Percentiles rank a stretch among this genome's conserved stretches.
These are phyloP conservation scores for Nannizzia gypsea DNA, from an alignment of 2,329 filamentous ascomycete genomes.

Conservation along the genomic window DNA sequence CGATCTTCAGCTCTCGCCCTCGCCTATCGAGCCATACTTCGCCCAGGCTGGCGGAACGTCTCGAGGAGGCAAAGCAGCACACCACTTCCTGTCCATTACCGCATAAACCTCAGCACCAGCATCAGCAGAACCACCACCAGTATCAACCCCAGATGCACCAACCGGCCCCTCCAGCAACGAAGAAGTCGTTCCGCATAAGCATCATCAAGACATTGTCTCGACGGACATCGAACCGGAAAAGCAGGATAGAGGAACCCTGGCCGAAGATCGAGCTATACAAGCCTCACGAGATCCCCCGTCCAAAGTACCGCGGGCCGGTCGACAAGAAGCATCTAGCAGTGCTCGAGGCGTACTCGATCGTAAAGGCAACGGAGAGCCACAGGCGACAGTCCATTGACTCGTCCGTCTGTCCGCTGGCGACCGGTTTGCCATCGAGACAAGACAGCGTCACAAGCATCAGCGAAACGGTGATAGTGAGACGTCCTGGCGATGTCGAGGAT, in stretches of 20 bases:
- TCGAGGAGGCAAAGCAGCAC: background rate
- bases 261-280: conserved; percentile 39
- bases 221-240: background rate
- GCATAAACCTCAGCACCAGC: too few species aligned
- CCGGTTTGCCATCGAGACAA: conserved; percentile 7
- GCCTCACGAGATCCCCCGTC: conserved; percentile 36
- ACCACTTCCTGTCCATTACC: background rate
- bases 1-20: conserved; percentile 12
- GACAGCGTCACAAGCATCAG: conserved; percentile 2
- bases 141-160: background rate
- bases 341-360: conserved; percentile 36
- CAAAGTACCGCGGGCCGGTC: conserved; percentile 39
- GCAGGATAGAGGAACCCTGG: conserved; percentile 20
- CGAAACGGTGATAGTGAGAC: background rate
- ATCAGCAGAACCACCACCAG: background rate
- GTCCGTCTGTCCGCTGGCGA: conserved; percentile 27
- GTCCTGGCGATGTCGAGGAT: background rate
- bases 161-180: background rate
- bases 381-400: conserved; percentile 27
- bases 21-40: background rate
- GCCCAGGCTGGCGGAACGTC: background rate
- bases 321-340: conserved; percentile 35
- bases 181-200: background rate
- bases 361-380: conserved; percentile 20
- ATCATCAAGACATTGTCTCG: conserved; percentile 4